Evolutionary conservation across 1,284 basidiomycete genomes (phyloP).

Genomic region (Microbotryomycetes sp.): DNA sequence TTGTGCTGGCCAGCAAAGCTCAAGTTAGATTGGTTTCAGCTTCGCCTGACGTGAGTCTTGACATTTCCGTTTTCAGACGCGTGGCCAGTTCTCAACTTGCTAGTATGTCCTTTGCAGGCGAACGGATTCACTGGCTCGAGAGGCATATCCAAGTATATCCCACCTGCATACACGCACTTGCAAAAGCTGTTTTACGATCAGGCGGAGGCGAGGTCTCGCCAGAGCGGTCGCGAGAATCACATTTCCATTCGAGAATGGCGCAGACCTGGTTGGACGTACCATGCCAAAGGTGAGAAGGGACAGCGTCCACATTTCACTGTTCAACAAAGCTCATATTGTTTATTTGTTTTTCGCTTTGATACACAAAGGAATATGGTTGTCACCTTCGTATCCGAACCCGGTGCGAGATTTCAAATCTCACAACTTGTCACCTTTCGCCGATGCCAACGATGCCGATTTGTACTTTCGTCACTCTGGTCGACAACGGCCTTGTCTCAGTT

Average conservation of each 20-base stretch:
- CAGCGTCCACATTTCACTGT: slow-evolving; percentile 2
- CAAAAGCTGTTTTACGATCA: slow-evolving; percentile 57
- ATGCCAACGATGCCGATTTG: slow-evolving; percentile 40
- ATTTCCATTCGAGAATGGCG: slow-evolving; percentile 82
- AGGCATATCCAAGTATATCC: slow-evolving; percentile 84
- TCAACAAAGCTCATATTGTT: neutral
- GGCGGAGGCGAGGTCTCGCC: slow-evolving; percentile 34
- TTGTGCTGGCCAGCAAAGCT: slow-evolving; percentile 54
- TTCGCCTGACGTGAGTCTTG: slow-evolving; percentile 63
- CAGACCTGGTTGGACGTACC: slow-evolving; percentile 91
- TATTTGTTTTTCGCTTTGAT: neutral
- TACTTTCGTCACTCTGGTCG: slow-evolving; percentile 6
- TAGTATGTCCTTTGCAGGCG: slow-evolving; percentile 51
- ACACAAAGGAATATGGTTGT: slow-evolving; percentile 75
- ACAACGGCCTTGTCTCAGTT: slow-evolving; percentile 55
- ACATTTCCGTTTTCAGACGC: neutral
- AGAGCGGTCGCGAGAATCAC: slow-evolving; percentile 36
- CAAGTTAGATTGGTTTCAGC: slow-evolving; percentile 74
- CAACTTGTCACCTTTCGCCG: slow-evolving; percentile 30
- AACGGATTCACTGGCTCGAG: slow-evolving; percentile 90
- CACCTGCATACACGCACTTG: slow-evolving; percentile 86
- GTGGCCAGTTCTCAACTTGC: too few species aligned
- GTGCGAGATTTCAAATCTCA: neutral
- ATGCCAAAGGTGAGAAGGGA: slow-evolving; percentile 90
- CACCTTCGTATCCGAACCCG: slow-evolving; percentile 40